Base-by-base conservation (phyloP, 495 filamentous ascomycete genomes). In the Daldinia childiae region DNA sequence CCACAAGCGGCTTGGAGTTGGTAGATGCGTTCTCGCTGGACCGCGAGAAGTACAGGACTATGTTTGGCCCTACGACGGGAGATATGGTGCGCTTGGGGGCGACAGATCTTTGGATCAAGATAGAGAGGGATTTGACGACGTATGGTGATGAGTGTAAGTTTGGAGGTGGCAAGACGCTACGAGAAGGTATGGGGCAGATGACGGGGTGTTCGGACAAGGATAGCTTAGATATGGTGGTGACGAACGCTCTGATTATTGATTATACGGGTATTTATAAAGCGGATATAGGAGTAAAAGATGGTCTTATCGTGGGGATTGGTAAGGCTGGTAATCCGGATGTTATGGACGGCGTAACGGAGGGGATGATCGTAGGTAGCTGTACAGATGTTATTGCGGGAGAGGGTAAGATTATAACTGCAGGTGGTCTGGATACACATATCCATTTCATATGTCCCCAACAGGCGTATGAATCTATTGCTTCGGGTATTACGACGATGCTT, bases 381-480 rank as follows among this genome's bases (percentile, higher is more conserved):
- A 99, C 95, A 0, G 95, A 99, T 82, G 92, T 98, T n/a, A 90
- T 99, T 77, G 94, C 95, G 9, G 95, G 90, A 15, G 95, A 99
- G 79, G 89, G 92, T 68, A 93, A 93, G 82, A 98, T 99, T 65
- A 78, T 99, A 26, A 99, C 95, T 1, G 93, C 93, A 11, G 95
- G 95, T 74, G 95, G 92, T 2, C 87, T 97, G 64, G 95, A 99
- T 79, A 90, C 91, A 21, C 95, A 99, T 78, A 93, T 99, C 66
- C 95, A 99, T 77, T 93, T 95, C 71, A 98, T 99, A 75, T 98
- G 95, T 77, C 95, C 96, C 12, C 95, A 99, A 77, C 95, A 99
- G 81, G 92, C 89, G 1, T 83, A 92, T 48, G 96, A 99, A 75
- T 89, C 93, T 8, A 82, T 98, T 36, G 87, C 93, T 12, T 92